Evolutionary conservation across 192 early-diverging fungal genomes (phyloP), one percentile per base, ranked within the genome.

Genomic region (Rhizophagus prolifer): DNA sequence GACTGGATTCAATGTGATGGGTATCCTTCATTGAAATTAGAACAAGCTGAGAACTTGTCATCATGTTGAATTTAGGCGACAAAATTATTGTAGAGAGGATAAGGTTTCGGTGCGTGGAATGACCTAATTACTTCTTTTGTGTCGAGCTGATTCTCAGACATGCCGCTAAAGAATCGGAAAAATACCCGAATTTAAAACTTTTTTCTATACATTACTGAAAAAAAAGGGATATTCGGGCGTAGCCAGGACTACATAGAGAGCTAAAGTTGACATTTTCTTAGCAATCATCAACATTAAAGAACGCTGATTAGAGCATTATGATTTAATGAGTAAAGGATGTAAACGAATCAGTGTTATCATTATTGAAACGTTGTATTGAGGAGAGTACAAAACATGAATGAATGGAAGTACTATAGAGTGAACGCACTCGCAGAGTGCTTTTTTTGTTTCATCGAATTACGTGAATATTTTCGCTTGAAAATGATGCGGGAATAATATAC

Each of bases 151-250:
- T 96, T 13, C 87, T 91, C 76, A 82, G 86, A 0, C 88, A 96
- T 14, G 78, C 90, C 21, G 86, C 87, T 50, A 78, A 82, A n/a
- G 76, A 80, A 41, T 9, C 84, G 7, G 58, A 72, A 0, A 67
- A 60, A n/a, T 69, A 90, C 44, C 94, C 93, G 0, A 87, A 85
- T 98, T 97, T 80, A 98, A 92, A 81, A 95, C 95, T 0, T 96
- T 95, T 77, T 98, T 98, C 81, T 97, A 89, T 81, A 79, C 88
- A 47, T 92, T 85, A 8, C 80, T 98, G 61, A 81, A 13, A 87
- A 91, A 16, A 63, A 86, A 30, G 94, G 94, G 94, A 8, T 97
- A 95, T 73, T 79, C 76, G 8, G 83, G 85, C 36, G 93, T 98
- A 31, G 81, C 87, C 46, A 83, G 94, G 25, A 97, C 95, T 95